These are phyloP conservation scores for Pascua sp. DNA, from an alignment of 1,284 basidiomycete species.

Conservation along the genomic window DNA sequence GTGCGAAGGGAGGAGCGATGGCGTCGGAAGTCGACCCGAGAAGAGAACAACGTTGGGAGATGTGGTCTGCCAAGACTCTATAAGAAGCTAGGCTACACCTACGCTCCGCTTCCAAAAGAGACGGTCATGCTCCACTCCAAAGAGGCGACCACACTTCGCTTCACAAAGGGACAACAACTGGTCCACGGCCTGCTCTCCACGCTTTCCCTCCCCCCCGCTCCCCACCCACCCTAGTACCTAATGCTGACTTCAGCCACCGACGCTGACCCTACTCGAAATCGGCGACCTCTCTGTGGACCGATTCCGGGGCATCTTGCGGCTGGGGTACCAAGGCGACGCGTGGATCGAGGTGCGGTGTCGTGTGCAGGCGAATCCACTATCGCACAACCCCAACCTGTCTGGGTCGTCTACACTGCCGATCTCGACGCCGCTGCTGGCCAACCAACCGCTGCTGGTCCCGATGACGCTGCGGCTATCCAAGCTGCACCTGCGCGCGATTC, in stretches of 20 bases:
- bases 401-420: conserved; percentile 68
- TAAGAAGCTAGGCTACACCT: too few relatives aligned
- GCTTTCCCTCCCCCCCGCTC: background rate
- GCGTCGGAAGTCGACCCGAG: too few relatives aligned
- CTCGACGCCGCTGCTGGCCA: conserved; percentile 77
- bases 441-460: conserved; percentile 89
- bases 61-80: too few relatives aligned
- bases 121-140: too few relatives aligned
- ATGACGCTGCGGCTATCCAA: conserved; percentile 97
- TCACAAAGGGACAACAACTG: background rate
- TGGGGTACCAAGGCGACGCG: conserved; percentile 94
- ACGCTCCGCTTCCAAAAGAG: background rate
- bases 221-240: background rate
- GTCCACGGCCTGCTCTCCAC: background rate
- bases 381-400: conserved; percentile 78
- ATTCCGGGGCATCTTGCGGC: conserved; percentile 93
- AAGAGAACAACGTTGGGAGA: too few relatives aligned
- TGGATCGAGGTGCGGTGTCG: conserved; percentile 93
- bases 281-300: conserved; percentile 94
- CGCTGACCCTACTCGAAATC: conserved; percentile 95
- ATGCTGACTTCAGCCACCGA: conserved; percentile 68
- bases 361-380: conserved; percentile 62
- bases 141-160: background rate
- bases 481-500: conserved; percentile 89
- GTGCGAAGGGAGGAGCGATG: too few relatives aligned